Evolutionary conservation across 2,329 filamentous ascomycete species (phyloP).

Genomic region (Pseudocercospora musae): DNA sequence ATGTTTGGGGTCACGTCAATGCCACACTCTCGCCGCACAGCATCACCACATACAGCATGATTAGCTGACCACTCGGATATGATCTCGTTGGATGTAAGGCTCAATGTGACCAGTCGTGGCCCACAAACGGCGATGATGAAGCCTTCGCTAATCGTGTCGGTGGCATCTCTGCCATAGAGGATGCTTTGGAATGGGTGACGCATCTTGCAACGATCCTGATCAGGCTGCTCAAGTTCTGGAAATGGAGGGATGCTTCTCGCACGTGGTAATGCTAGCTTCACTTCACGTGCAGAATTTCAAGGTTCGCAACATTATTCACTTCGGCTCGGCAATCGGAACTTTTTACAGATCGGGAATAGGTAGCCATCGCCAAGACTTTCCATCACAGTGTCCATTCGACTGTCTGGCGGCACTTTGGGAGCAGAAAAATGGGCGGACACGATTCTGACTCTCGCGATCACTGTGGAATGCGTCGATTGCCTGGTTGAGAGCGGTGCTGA

Average conservation of each 20-base stretch:
- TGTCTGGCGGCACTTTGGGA: not conserved
- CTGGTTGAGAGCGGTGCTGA: not conserved
- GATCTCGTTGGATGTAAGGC: constrained; percentile 54
- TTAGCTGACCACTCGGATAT: constrained; percentile 59
- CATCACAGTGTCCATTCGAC: constrained; percentile 9
- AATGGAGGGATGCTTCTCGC: not conserved
- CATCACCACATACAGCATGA: constrained; percentile 3
- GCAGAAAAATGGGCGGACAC: not conserved
- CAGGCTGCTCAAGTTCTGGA: not conserved
- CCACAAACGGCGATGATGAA: constrained; percentile 72
- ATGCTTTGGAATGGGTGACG: constrained; percentile 44
- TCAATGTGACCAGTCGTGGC: constrained; percentile 66
- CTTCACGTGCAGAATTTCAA: not conserved
- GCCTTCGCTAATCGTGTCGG: constrained; percentile 30
- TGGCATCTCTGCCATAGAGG: constrained; percentile 21
- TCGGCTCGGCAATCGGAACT: not conserved
- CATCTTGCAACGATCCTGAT: constrained; percentile 23
- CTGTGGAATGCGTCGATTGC: not conserved
- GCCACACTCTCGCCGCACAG: not conserved
- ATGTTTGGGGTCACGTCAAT: not conserved
- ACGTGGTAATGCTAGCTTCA: not conserved
- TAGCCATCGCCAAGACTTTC: constrained; percentile 7
- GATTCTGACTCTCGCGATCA: not conserved
- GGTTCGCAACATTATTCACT: not conserved
- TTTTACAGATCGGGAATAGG: not conserved